These are phyloP conservation scores for Keqinozyma sinolaborantium DNA, from an alignment of 1,139 yeast genomes.

Conservation along the genomic window DNA sequence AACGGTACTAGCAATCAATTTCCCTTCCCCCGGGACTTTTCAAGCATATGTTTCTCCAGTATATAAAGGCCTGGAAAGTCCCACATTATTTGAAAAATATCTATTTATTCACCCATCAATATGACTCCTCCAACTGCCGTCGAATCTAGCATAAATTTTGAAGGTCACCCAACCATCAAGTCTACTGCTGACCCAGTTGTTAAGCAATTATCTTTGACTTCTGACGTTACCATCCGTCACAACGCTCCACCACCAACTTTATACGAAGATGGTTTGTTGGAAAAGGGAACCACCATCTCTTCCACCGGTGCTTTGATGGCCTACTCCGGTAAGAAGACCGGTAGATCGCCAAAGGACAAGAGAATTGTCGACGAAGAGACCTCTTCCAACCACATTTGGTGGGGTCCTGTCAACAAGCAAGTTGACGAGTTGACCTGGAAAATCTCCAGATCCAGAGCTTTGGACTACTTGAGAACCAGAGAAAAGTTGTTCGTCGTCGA, in stretches of 20 bases:
- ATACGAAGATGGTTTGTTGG: slow-evolving; percentile 92
- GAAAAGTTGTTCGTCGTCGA: slow-evolving; percentile 93
- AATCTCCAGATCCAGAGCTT: slow-evolving; percentile 93
- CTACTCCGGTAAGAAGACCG: slow-evolving; percentile 93
- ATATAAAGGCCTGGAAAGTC: slow-evolving; percentile 4
- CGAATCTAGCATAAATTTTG: slow-evolving; percentile 44
- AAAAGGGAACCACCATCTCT: slow-evolving; percentile 87
- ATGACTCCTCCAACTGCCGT: slow-evolving; percentile 51
- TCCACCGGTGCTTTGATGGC: slow-evolving; percentile 96
- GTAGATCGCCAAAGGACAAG: slow-evolving; percentile 97
- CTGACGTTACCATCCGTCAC: slow-evolving; percentile 62
- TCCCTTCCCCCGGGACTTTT: slow-evolving; percentile 1
- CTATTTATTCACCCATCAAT: slow-evolving; percentile 6
- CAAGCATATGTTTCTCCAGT: slow-evolving; percentile 3
- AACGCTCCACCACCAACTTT: slow-evolving; percentile 91
- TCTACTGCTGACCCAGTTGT: slow-evolving; percentile 43
- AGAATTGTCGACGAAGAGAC: slow-evolving; percentile 95
- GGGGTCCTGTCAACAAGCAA: slow-evolving; percentile 99
- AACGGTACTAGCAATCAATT: slow-evolving; percentile 1
- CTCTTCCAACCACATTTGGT: slow-evolving; percentile 85
- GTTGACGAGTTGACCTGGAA: slow-evolving; percentile 94
- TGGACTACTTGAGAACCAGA: slow-evolving; percentile 95
- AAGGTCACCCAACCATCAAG: slow-evolving; percentile 41
- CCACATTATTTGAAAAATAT: background rate
- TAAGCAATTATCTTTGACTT: slow-evolving; percentile 39